Conservation (phyloP, 2,329 filamentous ascomycete genomes). For the Pseudogymnoascus sp. region DNA sequence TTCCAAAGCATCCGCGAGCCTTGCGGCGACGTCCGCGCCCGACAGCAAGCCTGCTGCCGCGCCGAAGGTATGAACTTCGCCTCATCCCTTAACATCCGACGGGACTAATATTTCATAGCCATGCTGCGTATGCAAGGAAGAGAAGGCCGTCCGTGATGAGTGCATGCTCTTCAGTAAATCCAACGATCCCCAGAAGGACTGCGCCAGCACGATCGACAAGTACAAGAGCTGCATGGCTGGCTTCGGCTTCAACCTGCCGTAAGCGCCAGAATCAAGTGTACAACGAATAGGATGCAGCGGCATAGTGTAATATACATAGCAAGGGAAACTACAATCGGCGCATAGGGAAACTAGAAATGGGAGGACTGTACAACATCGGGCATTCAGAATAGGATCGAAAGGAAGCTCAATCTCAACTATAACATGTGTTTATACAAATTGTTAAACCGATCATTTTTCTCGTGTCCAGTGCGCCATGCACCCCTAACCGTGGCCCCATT, state of each 20-base stretch:
- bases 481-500: neutral
- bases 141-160: conserved; percentile 88
- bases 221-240: conserved; percentile 91
- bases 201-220: conserved; percentile 70
- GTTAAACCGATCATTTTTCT: conserved; percentile 3
- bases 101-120: conserved; percentile 48
- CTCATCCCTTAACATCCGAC: neutral
- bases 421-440: conserved; percentile 7
- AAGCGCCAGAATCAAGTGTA: neutral
- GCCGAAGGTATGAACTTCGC: conserved; percentile 20
- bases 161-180: conserved; percentile 96
- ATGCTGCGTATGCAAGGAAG: conserved; percentile 95
- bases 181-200: conserved; percentile 74
- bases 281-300: conserved; percentile 1
- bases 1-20: conserved; percentile 21
- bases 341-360: conserved; percentile 12
- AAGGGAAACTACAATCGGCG: conserved; percentile 10
- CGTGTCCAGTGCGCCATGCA: neutral
- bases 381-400: conserved; percentile 9
- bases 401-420: conserved; percentile 9
- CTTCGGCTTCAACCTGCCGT: conserved; percentile 69
- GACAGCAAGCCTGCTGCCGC: conserved; percentile 17
- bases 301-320: conserved; percentile 9
- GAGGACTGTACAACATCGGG: conserved; percentile 23
- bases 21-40: conserved; percentile 22